Evolutionary conservation across 257 asterid species (phyloP).

Genomic region (Solanum phureja): DNA sequence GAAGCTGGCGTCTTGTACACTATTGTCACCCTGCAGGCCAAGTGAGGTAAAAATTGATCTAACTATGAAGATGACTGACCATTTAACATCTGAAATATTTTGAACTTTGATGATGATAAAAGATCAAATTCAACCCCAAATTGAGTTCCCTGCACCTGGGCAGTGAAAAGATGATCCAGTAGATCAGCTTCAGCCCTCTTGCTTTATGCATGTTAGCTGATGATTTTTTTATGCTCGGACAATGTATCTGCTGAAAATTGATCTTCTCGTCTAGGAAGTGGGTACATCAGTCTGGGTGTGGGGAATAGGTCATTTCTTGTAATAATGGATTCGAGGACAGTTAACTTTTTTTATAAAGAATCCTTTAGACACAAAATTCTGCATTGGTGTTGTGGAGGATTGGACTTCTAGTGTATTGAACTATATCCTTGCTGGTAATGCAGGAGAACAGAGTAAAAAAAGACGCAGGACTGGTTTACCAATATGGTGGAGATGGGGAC

Average conservation of each 20-base stretch:
- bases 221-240: background rate
- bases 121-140: background rate
- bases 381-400: background rate
- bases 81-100: background rate
- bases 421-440: slow-evolving; percentile 10
- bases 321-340: background rate
- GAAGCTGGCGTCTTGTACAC: background rate
- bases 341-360: slow-evolving; percentile 2
- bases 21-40: background rate
- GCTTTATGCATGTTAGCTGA: background rate
- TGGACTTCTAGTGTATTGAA: background rate
- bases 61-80: background rate
- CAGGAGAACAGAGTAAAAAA: slow-evolving; percentile 41
- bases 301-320: background rate
- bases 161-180: background rate
- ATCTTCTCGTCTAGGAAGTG: background rate
- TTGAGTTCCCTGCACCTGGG: background rate
- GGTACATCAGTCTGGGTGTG: background rate
- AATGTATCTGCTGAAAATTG: background rate
- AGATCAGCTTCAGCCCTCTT: background rate
- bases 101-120: background rate
- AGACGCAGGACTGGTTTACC: slow-evolving; percentile 38
- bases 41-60: background rate
- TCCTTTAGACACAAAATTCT: background rate
- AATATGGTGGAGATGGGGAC: slow-evolving; percentile 73